Conservation (phyloP, 495 filamentous ascomycete species). For the Jackrogersella multiformis region DNA sequence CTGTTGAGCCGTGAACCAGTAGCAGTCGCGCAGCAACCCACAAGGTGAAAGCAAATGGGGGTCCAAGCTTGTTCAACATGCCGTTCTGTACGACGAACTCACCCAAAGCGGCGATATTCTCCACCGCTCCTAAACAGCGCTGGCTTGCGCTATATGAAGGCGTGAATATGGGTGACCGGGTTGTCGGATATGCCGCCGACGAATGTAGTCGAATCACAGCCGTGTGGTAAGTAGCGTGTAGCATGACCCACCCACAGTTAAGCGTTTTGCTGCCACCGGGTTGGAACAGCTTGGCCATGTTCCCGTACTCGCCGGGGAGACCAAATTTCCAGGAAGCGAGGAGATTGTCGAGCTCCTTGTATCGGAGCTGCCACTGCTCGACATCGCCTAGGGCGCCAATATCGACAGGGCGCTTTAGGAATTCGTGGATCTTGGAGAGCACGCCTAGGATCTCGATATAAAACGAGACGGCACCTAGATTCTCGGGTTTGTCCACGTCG, state of each 20-base stretch:
- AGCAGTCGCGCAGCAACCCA: slow-evolving; percentile 91
- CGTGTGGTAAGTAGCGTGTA: slow-evolving; percentile 79
- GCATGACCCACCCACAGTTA: slow-evolving; percentile 87
- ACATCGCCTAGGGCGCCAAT: slow-evolving; percentile 85
- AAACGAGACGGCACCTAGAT: slow-evolving; percentile 84
- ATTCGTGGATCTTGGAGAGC: slow-evolving; percentile 83
- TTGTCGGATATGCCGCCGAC: slow-evolving; percentile 91
- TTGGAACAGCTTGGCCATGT: slow-evolving; percentile 76
- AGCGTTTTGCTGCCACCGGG: slow-evolving; percentile 69
- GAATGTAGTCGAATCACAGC: slow-evolving; percentile 89
- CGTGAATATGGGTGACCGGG: slow-evolving; percentile 83
- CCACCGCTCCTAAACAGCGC: slow-evolving; percentile 80
- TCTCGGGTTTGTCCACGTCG: slow-evolving; percentile 74
- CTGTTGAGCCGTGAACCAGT: slow-evolving; percentile 86
- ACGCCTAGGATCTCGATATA: slow-evolving; percentile 89
- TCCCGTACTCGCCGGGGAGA: slow-evolving; percentile 81
- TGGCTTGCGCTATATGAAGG: slow-evolving; percentile 85
- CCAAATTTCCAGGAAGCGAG: slow-evolving; percentile 84
- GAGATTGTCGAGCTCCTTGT: slow-evolving; percentile 81
- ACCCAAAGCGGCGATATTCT: slow-evolving; percentile 80
- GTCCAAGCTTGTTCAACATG: slow-evolving; percentile 80
- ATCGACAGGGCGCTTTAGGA: slow-evolving; percentile 86
- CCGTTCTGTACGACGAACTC: slow-evolving; percentile 76
- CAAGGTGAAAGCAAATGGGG: slow-evolving; percentile 87
- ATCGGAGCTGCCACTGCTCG: slow-evolving; percentile 86